A percentile compares a stretch with the other conserved stretches of the same genome.
phyloP scores from a whole-genome alignment of 1,284 basidiomycete species.

The Leccinum fallax region DNA sequence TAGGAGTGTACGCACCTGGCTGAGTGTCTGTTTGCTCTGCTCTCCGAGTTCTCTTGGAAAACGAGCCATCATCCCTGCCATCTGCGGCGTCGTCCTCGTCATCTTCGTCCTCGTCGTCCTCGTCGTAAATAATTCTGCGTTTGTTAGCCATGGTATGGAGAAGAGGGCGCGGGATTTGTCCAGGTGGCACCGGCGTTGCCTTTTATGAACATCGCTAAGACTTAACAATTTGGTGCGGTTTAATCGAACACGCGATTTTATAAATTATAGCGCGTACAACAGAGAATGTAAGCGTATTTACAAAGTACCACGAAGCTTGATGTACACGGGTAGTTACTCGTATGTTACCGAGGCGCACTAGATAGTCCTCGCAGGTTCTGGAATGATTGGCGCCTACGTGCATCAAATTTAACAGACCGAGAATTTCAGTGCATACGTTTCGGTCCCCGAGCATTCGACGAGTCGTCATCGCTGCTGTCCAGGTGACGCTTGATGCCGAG shows the following conservation, averaged over 20 bases:
- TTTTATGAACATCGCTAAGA: neutral
- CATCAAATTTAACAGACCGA: neutral
- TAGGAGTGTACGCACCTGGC: neutral
- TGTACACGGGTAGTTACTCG: neutral
- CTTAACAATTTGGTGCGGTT: neutral
- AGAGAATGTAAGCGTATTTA: neutral
- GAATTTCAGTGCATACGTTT: neutral
- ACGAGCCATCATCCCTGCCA: neutral
- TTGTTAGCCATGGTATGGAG: neutral
- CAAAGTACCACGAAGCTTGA: neutral
- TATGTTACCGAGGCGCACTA: neutral
- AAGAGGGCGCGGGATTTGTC: neutral
- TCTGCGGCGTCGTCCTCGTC: neutral
- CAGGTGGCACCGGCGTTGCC: neutral
- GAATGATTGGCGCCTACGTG: neutral
- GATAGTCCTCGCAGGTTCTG: neutral
- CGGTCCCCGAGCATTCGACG: neutral
- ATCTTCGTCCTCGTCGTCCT: neutral
- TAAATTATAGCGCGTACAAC: neutral
- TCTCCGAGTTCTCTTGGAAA: neutral
- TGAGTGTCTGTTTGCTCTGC: neutral
- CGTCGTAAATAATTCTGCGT: neutral
- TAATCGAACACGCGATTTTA: neutral
- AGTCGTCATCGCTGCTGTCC: neutral
- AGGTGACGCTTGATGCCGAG: neutral